Evolutionary conservation across 2,329 filamentous ascomycete species (phyloP).

Genomic region (Fusarium armeniacum): DNA sequence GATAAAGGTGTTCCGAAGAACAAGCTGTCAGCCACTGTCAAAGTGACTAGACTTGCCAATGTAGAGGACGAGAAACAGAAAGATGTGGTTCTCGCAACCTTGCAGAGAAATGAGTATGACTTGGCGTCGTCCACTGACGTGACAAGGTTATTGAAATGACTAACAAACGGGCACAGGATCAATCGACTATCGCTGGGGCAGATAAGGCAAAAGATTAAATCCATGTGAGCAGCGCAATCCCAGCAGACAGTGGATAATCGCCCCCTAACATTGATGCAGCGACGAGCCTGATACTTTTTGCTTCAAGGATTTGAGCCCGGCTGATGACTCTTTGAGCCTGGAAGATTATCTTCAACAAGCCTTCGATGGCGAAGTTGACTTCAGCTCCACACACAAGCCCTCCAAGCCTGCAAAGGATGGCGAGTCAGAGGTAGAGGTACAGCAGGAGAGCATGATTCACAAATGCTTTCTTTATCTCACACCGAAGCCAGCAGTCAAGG

Average conservation of each 20-base stretch:
- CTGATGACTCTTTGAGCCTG: background rate
- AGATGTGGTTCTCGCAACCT: background rate
- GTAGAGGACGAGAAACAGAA: background rate
- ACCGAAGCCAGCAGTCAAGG: background rate
- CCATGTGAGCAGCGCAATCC: background rate
- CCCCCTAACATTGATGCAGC: background rate
- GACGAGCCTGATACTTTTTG: background rate
- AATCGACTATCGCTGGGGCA: background rate
- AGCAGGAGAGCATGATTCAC: background rate
- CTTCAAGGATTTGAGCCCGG: background rate
- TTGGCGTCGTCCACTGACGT: background rate
- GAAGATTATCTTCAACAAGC: background rate
- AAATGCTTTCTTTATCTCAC: background rate
- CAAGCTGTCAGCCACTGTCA: background rate
- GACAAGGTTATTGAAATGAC: background rate
- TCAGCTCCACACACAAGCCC: background rate
- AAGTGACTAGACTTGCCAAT: background rate
- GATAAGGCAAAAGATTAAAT: background rate
- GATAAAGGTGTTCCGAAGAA: background rate
- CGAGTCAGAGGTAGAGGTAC: background rate
- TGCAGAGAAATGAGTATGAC: background rate
- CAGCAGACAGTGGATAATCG: background rate
- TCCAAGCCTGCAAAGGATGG: background rate
- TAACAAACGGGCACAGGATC: background rate
- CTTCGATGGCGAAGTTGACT: background rate